Percentiles rank a stretch among this genome's conserved stretches.
These are phyloP conservation scores for Cyclaneusma minus DNA, from an alignment of 2,329 filamentous ascomycete genomes.

Conservation along the genomic window DNA sequence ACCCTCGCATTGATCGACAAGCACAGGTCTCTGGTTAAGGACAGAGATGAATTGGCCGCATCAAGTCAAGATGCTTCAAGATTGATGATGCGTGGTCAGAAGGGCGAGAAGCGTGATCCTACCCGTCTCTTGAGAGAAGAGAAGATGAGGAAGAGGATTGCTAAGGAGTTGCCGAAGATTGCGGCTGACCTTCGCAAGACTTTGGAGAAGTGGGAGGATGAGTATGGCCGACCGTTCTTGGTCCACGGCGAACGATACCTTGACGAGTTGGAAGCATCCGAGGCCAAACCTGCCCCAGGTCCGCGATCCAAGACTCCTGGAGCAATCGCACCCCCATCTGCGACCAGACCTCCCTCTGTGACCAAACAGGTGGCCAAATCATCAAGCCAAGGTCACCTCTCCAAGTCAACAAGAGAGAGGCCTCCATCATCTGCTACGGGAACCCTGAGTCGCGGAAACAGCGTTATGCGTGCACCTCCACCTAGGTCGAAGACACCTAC, in stretches of 20 bases:
- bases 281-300: slow-evolving; percentile 41
- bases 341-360: no score
- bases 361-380: slow-evolving; percentile 11
- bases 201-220: slow-evolving; percentile 82
- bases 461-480: slow-evolving; percentile 12
- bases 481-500: slow-evolving; percentile 37
- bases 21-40: slow-evolving; percentile 67
- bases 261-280: slow-evolving; percentile 58
- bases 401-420: slow-evolving; percentile 21
- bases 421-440: slow-evolving; percentile 26
- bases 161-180: slow-evolving; percentile 90
- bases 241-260: slow-evolving; percentile 88
- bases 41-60: slow-evolving; percentile 73
- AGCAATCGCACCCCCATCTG: slow-evolving; percentile 39
- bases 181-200: slow-evolving; percentile 66
- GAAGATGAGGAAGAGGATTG: slow-evolving; percentile 95
- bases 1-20: slow-evolving; percentile 69
- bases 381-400: slow-evolving; percentile 12
- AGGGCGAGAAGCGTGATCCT: slow-evolving; percentile 87
- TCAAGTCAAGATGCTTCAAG: slow-evolving; percentile 93
- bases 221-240: slow-evolving; percentile 83
- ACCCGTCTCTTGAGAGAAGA: slow-evolving; percentile 88
- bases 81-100: slow-evolving; percentile 78
- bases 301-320: slow-evolving; percentile 64
- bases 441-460: slow-evolving; percentile 24